Percentiles rank a stretch among this genome's conserved stretches.
These are phyloP conservation scores for Rhododendron henanense DNA, from an alignment of 148 eudicot species.

Conservation along the genomic window DNA sequence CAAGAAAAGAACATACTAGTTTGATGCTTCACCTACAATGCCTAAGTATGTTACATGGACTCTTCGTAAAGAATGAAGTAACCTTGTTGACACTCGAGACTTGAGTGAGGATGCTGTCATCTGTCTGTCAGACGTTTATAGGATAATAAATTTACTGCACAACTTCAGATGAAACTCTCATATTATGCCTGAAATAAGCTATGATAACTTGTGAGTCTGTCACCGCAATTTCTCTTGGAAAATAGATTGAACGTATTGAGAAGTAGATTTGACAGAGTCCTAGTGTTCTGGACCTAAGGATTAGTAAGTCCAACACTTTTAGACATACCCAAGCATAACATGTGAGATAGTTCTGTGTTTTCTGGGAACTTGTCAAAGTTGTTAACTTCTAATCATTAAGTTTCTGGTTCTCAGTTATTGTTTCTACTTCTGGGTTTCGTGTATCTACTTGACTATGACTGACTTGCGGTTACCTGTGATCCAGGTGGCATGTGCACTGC, in stretches of 20 bases:
- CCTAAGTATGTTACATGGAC: background rate
- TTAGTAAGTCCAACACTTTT: background rate
- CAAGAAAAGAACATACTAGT: background rate
- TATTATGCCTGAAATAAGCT: background rate
- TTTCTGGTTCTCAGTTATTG: background rate
- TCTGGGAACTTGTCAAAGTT: background rate
- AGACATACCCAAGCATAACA: background rate
- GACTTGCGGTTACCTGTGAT: background rate
- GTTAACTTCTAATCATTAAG: background rate
- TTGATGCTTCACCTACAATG: background rate
- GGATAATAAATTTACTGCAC: background rate
- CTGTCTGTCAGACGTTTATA: background rate
- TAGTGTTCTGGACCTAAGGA: background rate
- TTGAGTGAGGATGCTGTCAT: background rate
- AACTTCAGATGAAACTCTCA: background rate
- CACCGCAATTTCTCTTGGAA: background rate
- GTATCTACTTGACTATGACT: background rate
- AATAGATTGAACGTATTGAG: background rate
- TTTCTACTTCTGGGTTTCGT: background rate
- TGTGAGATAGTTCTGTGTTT: background rate
- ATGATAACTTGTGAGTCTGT: background rate
- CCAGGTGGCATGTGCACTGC: conserved; percentile 86
- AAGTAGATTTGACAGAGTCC: background rate
- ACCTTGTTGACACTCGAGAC: background rate
- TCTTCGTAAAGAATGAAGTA: background rate